Conservation (phyloP, 352 stramenopile species). For the Phytophthora agathidicida region DNA sequence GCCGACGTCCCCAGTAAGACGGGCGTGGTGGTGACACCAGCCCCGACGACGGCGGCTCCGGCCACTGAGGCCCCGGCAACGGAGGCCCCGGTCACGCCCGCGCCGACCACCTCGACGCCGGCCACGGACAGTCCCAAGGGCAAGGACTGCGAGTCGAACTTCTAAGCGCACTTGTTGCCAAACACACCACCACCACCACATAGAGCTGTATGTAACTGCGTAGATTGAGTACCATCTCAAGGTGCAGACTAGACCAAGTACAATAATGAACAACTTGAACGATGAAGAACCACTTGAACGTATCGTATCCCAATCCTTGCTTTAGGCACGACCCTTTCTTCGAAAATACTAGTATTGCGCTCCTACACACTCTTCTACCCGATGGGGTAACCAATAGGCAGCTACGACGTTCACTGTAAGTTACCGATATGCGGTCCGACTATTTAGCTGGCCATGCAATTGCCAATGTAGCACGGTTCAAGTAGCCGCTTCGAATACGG, state of each 20-base stretch:
- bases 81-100: background rate
- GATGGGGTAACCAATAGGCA: too few relatives aligned
- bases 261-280: slow-evolving; percentile 34
- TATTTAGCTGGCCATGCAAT: too few relatives aligned
- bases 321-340: background rate
- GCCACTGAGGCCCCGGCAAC: background rate
- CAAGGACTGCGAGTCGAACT: slow-evolving; percentile 29
- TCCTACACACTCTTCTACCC: too few relatives aligned
- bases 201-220: slow-evolving; percentile 22
- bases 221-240: slow-evolving; percentile 31
- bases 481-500: too few relatives aligned
- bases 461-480: too few relatives aligned
- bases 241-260: slow-evolving; percentile 27
- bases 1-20: too few relatives aligned
- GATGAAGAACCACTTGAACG: background rate
- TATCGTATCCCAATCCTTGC: too few relatives aligned
- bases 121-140: slow-evolving; percentile 12
- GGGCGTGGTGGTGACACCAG: too few relatives aligned
- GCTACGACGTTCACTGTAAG: too few relatives aligned
- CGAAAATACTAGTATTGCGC: background rate
- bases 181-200: background rate
- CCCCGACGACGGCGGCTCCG: slow-evolving; percentile 16
- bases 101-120: background rate
- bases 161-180: slow-evolving; percentile 12
- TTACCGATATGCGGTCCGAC: too few relatives aligned